A percentile compares a stretch with the other conserved stretches of the same genome.
Evolutionary conservation across 2,329 filamentous ascomycete species (phyloP).

Genomic region (Apiospora arundinis): DNA sequence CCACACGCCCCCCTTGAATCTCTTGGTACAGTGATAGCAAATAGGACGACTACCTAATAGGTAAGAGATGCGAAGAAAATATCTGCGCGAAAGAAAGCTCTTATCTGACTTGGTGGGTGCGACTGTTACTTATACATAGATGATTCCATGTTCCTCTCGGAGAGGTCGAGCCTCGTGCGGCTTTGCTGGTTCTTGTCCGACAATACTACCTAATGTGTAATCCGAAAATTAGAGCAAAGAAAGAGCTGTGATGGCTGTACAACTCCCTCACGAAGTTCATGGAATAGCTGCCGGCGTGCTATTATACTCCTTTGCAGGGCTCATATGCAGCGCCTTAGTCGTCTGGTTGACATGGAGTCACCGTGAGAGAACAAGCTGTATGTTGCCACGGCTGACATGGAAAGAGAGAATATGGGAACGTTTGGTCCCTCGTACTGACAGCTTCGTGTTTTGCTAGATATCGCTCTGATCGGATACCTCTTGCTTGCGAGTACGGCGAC

Average conservation of each 20-base stretch:
- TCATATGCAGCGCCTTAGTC: conserved; percentile 25
- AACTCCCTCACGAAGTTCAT: conserved; percentile 27
- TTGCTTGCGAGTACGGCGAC: conserved; percentile 25
- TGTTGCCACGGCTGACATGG: background rate
- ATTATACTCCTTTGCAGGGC: conserved; percentile 25
- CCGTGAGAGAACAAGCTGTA: conserved; percentile 30
- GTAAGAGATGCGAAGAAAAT: background rate
- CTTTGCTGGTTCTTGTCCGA: background rate
- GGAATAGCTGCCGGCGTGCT: conserved; percentile 28
- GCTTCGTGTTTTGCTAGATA: conserved; percentile 21
- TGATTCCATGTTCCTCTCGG: background rate
- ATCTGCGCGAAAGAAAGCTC: background rate
- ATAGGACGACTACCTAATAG: background rate
- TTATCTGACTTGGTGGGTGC: background rate
- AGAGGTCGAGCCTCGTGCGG: background rate
- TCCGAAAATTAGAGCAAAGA: background rate
- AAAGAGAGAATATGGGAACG: background rate
- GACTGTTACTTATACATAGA: background rate
- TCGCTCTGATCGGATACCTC: conserved; percentile 29
- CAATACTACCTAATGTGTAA: background rate
- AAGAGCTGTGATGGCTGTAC: conserved; percentile 16
- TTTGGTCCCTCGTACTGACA: background rate
- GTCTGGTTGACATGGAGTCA: conserved; percentile 31
- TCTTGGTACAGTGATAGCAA: background rate
- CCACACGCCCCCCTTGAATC: background rate